A percentile compares a stretch with the other conserved stretches of the same genome.
Conservation (phyloP, 192 early-diverging fungal species). For the Coemansia sp. region DNA sequence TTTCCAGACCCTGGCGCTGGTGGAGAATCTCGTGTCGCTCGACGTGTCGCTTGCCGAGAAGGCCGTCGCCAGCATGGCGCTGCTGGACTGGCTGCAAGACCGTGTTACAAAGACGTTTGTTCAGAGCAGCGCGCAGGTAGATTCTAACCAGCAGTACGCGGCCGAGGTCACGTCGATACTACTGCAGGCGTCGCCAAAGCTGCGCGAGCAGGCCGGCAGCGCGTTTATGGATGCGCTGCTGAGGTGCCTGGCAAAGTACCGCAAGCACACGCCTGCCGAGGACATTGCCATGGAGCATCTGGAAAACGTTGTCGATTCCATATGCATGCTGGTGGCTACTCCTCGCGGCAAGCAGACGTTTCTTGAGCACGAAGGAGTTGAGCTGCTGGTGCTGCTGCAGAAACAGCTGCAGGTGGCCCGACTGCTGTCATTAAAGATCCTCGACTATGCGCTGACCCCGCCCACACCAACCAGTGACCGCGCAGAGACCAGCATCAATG, state of each 20-base stretch:
- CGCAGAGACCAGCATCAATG: background rate
- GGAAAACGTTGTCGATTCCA: constrained; percentile 85
- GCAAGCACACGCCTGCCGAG: constrained; percentile 71
- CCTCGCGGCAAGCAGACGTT: constrained; percentile 71
- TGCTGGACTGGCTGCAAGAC: constrained; percentile 75
- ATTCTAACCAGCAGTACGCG: constrained; percentile 84
- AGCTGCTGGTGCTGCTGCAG: constrained; percentile 87
- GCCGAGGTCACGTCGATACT: constrained; percentile 85
- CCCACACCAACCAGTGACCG: background rate
- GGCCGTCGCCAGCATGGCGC: constrained; percentile 60
- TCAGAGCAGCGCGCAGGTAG: constrained; percentile 17
- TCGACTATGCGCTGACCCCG: constrained; percentile 75
- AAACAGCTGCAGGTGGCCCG: constrained; percentile 78
- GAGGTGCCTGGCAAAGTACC: constrained; percentile 62
- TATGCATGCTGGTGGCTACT: constrained; percentile 72
- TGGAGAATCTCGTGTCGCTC: constrained; percentile 84
- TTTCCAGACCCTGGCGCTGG: constrained; percentile 77
- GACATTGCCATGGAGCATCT: constrained; percentile 87
- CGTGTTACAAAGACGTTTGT: constrained; percentile 45
- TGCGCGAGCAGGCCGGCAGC: constrained; percentile 50
- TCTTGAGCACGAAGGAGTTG: constrained; percentile 82
- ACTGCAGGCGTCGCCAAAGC: constrained; percentile 62
- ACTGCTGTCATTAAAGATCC: constrained; percentile 81
- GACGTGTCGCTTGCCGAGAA: constrained; percentile 64
- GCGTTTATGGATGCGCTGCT: constrained; percentile 69